These are phyloP conservation scores for Kingdonia uniflora DNA, from an alignment of 164 flowering plant genomes.

Conservation along the genomic window DNA sequence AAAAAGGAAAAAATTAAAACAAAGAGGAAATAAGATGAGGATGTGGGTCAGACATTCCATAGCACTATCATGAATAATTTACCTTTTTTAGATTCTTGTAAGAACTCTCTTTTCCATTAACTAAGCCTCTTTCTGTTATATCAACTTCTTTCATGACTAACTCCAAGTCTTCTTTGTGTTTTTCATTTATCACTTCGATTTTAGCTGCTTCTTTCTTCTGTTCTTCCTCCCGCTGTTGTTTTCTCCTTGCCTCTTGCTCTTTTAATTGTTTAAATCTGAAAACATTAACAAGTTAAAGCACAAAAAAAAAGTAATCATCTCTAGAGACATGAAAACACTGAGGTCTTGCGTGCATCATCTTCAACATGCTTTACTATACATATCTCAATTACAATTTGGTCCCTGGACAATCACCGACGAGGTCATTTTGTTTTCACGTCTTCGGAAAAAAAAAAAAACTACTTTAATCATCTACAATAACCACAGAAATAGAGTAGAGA, in stretches of 20 bases:
- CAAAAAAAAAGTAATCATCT: not conserved
- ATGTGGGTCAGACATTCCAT: too few species aligned
- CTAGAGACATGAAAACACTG: too few species aligned
- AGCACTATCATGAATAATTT: not conserved
- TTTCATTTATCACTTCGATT: constrained; percentile 15
- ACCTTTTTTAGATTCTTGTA: not conserved
- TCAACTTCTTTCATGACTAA: constrained; percentile 16
- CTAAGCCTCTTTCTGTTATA: constrained; percentile 9
- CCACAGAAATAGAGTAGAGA: not conserved
- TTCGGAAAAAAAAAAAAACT: too few species aligned
- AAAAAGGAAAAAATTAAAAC: too few species aligned
- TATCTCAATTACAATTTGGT: too few species aligned
- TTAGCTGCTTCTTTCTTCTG: constrained; percentile 38
- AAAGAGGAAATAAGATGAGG: too few species aligned
- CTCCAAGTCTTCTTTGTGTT: constrained; percentile 16
- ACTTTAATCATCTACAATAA: not conserved
- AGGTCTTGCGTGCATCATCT: too few species aligned
- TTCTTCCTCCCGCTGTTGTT: constrained; percentile 56
- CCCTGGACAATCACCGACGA: too few species aligned
- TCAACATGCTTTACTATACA: too few species aligned
- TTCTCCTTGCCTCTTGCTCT: constrained; percentile 76
- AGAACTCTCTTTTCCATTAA: constrained; percentile 1
- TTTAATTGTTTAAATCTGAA: constrained; percentile 75
- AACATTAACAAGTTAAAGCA: constrained; percentile 4
- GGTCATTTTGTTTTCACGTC: too few species aligned